Base-by-base conservation (phyloP, 495 filamentous ascomycete genomes). In the Neurospora sp. region DNA sequence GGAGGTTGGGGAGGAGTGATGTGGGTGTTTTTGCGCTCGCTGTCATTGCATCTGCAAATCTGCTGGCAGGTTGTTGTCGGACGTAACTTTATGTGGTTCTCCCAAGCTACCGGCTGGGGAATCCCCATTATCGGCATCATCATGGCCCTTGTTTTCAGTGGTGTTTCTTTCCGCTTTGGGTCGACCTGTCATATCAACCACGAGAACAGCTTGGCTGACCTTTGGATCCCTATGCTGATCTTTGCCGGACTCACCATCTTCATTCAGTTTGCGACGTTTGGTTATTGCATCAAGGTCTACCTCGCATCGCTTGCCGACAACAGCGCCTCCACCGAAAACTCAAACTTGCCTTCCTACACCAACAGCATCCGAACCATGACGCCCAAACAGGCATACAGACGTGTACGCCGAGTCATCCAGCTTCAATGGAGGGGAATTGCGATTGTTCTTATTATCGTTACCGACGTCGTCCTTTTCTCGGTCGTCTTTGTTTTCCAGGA, bases 11-110 rank as follows among this genome's bases (percentile, higher is more conserved):
- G 89, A 65, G 90, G 90, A 35, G 89, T 92, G 5, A 86, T 95
- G 76, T 99, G 94, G 94, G 90, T 92, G 80, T 97, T 98, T 81
- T 85, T 98, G 65, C 90, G 96, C 69, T 92, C 96, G 5, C 79
- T 98, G 53, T 97, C 94, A 20, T 91, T 99, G 71, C 96, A 99
- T 80, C 88, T 99, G 14, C 96, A 98, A 82, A 97, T 99, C 65
- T 97, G 94, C 84, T 99, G 96, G 96, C 93, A 98, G 78, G 85
- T 96, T 22, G 89, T 95, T 6, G 90, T 96, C 9, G 96, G 96
- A 4, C 87, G 88, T 22, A 93, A 89, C 74, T 98, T 97, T 82
- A 98, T 98, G 90, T 94, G 92, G 87, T 87, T 86, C 74, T 89
- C 96, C 12, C 89, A 97, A 76, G 83, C 88, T 9, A 82, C 88